Evolutionary conservation across 2,329 filamentous ascomycete species (phyloP), one percentile per base, ranked within the genome.

Genomic region (Onygenales sp.): DNA sequence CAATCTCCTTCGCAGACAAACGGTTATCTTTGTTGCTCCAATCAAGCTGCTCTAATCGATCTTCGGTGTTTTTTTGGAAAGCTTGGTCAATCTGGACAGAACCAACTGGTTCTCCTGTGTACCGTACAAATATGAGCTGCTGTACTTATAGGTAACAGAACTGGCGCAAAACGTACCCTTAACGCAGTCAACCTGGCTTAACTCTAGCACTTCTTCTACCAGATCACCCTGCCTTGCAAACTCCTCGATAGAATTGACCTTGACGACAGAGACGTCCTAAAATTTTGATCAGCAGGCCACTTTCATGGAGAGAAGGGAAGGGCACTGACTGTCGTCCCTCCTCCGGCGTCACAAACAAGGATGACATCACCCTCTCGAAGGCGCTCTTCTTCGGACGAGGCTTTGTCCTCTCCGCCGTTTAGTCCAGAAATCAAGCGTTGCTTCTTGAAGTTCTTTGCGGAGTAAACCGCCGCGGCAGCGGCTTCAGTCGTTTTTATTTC

Each of bases 301-400:
- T 42, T 10, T 2, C 39, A 6, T 4, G 9, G 6, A 31, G 5
- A 8, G 27, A 21, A 17, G 7, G 39, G 39, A n/a, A 34, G 10
- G 40, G 40, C 6, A 10, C 50, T 45, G 9, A 52, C 50, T 9
- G 50, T 52, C 21, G 50, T 52, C 31, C 50, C 50, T 11, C 50
- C 50, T 52, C 50, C 50, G 13, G 50, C 31, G 46, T 52, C 50
- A 13, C 50, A 52, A 37, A 52, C 42, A 46, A 52, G 50, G 31
- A 52, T 44, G 5, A 47, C 34, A 13, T 46, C 14, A 4, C 43
- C 50, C 17, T 34, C 11, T 42, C 9, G 32, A 33, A 51, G 6
- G 14, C 32, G 27, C 49, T 42, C 33, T 21, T 34, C 39, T 42
- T 13, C 27, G 11, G 9, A 17, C 4, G 13, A 36, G 3, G 3